These are phyloP conservation scores for Dunaliella sp. DNA, from an alignment of 139 green algal genomes.

Conservation along the genomic window DNA sequence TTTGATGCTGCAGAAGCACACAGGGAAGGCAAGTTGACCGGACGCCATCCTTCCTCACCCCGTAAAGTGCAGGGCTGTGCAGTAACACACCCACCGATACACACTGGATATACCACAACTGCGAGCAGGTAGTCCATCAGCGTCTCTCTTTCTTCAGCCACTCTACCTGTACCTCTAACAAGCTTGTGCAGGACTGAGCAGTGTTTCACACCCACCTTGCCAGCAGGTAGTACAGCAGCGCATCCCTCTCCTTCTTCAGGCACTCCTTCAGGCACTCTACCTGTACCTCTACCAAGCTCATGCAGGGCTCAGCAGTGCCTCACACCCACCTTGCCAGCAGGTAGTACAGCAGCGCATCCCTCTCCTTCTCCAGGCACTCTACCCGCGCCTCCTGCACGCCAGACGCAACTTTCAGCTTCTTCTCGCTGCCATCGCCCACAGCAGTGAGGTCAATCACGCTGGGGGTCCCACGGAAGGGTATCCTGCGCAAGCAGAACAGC, in stretches of 20 bases:
- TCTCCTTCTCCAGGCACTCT: constrained; percentile 32
- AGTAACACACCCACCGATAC: constrained; percentile 1
- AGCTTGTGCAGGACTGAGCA: too few relatives aligned
- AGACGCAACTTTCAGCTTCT: constrained; percentile 48
- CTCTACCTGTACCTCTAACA: constrained; percentile 61
- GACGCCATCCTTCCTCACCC: too few relatives aligned
- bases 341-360: constrained; percentile 77
- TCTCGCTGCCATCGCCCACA: background rate
- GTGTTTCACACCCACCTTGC: constrained; percentile 20
- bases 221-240: constrained; percentile 87
- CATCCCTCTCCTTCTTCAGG: constrained; percentile 16
- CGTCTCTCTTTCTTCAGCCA: constrained; percentile 29
- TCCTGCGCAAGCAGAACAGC: constrained; percentile 7
- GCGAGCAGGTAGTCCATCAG: constrained; percentile 88
- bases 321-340: constrained; percentile 55
- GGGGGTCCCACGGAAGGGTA: constrained; percentile 34
- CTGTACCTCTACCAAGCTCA: too few relatives aligned
- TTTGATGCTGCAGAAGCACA: too few relatives aligned
- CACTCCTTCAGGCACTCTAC: too few relatives aligned
- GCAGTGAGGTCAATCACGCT: constrained; percentile 80
- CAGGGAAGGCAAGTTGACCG: too few relatives aligned
- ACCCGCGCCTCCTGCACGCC: constrained; percentile 66
- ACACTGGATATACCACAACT: too few relatives aligned
- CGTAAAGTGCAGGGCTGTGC: too few relatives aligned
- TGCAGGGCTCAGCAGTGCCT: too few relatives aligned